Evolutionary conservation across 2,329 filamentous ascomycete species (phyloP), one percentile per base, ranked within the genome.

Genomic region (Cylindrodendrum hubeiense): DNA sequence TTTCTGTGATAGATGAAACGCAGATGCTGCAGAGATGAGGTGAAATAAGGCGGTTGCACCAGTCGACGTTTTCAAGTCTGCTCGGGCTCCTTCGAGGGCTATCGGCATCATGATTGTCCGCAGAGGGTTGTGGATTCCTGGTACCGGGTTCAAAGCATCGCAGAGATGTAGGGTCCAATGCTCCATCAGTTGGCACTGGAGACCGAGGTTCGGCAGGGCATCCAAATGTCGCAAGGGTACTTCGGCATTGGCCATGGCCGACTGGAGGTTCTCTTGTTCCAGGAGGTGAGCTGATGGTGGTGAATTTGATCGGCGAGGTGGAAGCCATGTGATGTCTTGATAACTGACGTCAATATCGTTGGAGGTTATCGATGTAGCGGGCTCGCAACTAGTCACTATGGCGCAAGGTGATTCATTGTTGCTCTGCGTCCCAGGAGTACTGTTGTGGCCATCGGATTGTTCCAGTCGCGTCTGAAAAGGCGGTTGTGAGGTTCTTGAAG

Each of bases 101-200:
- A 74, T 74, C 1, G 71, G 71, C 51, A 71, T 70, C 70, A 74
- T 71, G 7, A 70, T 66, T 2, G 61, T 74, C 2, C 71, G 51
- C 43, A 74, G 49, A 0, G 71, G 70, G 0, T 74, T 74, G 15
- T 67, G 62, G 3, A 71, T 59, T 0, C 71, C 71, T 0, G 71
- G 71, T 0, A 73, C 68, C 3, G 71, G 71, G 1, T 69, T 71
- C 10, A 74, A 15, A 2, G 70, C 69, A 39, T 74, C 71, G 17
- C 71, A 74, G 3, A 74, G 71, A 15, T 67, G 55, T 2, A 74
- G 30, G 0, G 67, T 71, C 71, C 71, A 74, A 13, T 74, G 71
- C 13, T 74, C 39, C 3, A 74, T 15, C 2, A 74, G 24, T 17
- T 74, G 68, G 8, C 71, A 73, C 17, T 74, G 67, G 0, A 74